These are phyloP conservation scores for Fusarium setosum DNA, from an alignment of 2,329 filamentous ascomycete genomes.

Conservation along the genomic window DNA sequence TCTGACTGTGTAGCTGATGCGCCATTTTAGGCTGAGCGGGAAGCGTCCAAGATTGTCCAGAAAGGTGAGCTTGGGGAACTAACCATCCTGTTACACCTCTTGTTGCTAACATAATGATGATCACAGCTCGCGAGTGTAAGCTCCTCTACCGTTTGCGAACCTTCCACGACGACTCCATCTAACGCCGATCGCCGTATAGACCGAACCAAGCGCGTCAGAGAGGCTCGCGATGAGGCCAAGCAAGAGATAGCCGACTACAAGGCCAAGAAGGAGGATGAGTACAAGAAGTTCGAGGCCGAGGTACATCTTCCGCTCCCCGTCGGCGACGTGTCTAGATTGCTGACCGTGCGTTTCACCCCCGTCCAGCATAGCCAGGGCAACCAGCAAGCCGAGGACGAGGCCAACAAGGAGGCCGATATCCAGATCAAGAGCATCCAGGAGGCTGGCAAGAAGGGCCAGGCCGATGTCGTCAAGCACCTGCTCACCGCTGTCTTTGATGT, in stretches of 20 bases:
- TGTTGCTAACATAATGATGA: conserved; percentile 42
- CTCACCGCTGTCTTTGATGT: conserved; percentile 88
- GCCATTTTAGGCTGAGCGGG: conserved; percentile 83
- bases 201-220: conserved; percentile 96
- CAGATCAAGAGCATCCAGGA: conserved; percentile 86
- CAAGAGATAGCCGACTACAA: conserved; percentile 97
- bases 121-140: conserved; percentile 87
- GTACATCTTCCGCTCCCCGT: conserved; percentile 47
- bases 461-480: conserved; percentile 84
- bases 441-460: conserved; percentile 82
- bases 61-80: conserved; percentile 74
- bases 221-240: conserved; percentile 95
- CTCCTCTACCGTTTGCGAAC: conserved; percentile 22
- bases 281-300: conserved; percentile 90
- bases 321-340: not conserved
- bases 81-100: conserved; percentile 12
- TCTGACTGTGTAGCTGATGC: conserved; percentile 4
- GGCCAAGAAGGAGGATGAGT: conserved; percentile 90
- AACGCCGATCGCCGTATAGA: conserved; percentile 37
- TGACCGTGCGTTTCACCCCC: conserved; percentile 3
- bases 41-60: conserved; percentile 99
- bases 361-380: conserved; percentile 90
- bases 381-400: conserved; percentile 79
- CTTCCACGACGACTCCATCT: conserved; percentile 1
- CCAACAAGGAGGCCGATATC: conserved; percentile 81